These are phyloP conservation scores for Puccinia novopanici DNA, from an alignment of 1,284 basidiomycete genomes.

Conservation along the genomic window DNA sequence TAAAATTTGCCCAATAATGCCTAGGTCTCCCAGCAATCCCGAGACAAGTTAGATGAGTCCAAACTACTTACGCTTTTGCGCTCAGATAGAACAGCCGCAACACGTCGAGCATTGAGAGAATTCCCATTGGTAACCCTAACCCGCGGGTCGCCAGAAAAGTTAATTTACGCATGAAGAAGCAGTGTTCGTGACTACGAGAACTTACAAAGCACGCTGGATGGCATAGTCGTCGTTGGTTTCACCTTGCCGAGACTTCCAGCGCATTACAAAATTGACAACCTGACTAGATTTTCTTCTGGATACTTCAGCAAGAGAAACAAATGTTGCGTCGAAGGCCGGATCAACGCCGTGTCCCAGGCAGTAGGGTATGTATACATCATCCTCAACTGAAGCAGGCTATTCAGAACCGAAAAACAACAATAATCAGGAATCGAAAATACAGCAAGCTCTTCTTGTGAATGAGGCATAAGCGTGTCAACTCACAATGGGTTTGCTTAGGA, in stretches of 20 bases:
- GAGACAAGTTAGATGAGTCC: neutral
- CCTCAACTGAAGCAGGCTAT: conserved; percentile 47
- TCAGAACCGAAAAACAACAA: neutral
- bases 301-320: conserved; percentile 80
- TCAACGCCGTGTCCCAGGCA: conserved; percentile 74
- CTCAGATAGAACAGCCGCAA: conserved; percentile 67
- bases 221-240: conserved; percentile 68
- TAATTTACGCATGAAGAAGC: conserved; percentile 5
- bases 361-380: conserved; percentile 55
- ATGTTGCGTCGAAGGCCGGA: conserved; percentile 74
- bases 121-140: conserved; percentile 27
- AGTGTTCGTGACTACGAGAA: conserved; percentile 59
- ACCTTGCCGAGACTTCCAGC: conserved; percentile 78
- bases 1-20: conserved; percentile 20
- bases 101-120: conserved; percentile 18
- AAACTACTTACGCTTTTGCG: conserved; percentile 66
- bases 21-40: neutral
- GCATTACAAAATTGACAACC: conserved; percentile 81
- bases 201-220: conserved; percentile 61
- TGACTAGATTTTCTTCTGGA: conserved; percentile 79
- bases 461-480: neutral
- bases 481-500: conserved; percentile 51
- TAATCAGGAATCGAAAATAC: neutral
- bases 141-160: conserved; percentile 32
- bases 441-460: neutral